Conservation (phyloP, 768 basidiomycete genomes). For the Tubosaeta sp. region DNA sequence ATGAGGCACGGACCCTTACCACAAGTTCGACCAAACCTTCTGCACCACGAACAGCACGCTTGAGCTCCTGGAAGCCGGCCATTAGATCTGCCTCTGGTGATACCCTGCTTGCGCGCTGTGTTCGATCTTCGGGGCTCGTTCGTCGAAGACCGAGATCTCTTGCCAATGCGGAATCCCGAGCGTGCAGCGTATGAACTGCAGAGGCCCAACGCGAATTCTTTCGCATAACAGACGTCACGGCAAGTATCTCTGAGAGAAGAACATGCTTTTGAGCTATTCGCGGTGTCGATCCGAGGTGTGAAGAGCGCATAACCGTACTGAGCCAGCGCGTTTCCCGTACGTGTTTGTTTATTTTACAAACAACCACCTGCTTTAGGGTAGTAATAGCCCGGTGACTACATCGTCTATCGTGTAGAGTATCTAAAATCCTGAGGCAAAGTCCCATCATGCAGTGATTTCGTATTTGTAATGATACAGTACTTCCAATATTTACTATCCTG, state of each 20-base stretch:
- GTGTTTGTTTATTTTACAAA: conserved; percentile 28
- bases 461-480: too few relatives aligned
- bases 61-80: conserved; percentile 84
- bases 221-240: conserved; percentile 93
- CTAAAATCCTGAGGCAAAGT: too few relatives aligned
- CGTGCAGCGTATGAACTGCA: conserved; percentile 54
- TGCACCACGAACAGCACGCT: conserved; percentile 64
- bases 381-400: too few relatives aligned
- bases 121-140: conserved; percentile 43
- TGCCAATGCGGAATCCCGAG: conserved; percentile 65
- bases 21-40: conserved; percentile 44
- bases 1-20: conserved; percentile 11
- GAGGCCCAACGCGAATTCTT: conserved; percentile 97
- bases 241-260: conserved; percentile 83
- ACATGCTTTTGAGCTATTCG: conserved; percentile 67
- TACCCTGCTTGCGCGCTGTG: conserved; percentile 44
- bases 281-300: conserved; percentile 9
- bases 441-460: too few relatives aligned
- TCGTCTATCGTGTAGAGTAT: too few relatives aligned
- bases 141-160: conserved; percentile 72
- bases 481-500: conserved; percentile 31
- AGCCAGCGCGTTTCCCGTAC: neutral
- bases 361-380: conserved; percentile 8
- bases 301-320: conserved; percentile 13
- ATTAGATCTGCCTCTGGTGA: conserved; percentile 82